Percentiles rank a stretch among this genome's conserved stretches.
These are phyloP conservation scores for Plenodomus biglobosus DNA, from an alignment of 2,329 filamentous ascomycete species.

Conservation along the genomic window DNA sequence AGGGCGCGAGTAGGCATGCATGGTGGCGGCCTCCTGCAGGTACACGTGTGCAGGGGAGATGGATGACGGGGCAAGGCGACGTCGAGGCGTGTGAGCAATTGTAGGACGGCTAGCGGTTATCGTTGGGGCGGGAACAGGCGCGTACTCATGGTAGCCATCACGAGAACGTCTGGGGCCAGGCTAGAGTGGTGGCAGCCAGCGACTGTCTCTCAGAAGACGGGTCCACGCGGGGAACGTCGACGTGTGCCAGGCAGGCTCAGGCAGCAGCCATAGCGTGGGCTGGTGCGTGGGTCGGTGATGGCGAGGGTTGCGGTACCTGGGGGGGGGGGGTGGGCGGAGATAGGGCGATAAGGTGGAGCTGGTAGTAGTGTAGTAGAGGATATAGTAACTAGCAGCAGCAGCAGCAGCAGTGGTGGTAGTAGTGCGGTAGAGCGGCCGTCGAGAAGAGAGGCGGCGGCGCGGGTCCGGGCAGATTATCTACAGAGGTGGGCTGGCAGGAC, in stretches of 20 bases:
- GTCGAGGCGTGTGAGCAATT: slow-evolving; percentile 11
- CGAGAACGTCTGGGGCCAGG: slow-evolving; percentile 36
- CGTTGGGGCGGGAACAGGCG: slow-evolving; percentile 38
- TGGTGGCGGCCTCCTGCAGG: slow-evolving; percentile 47
- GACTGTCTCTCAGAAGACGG: slow-evolving; percentile 32
- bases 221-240: slow-evolving; percentile 26
- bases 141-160: slow-evolving; percentile 43
- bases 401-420: too few relatives aligned
- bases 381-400: too few relatives aligned
- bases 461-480: too few relatives aligned
- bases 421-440: too few relatives aligned
- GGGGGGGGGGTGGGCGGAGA: too few relatives aligned
- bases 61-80: slow-evolving; percentile 12
- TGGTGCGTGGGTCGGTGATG: slow-evolving; percentile 15
- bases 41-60: slow-evolving; percentile 11
- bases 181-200: slow-evolving; percentile 25
- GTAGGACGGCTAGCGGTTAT: slow-evolving; percentile 20
- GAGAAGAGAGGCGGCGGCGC: too few relatives aligned
- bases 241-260: slow-evolving; percentile 29
- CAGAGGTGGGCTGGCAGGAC: too few relatives aligned
- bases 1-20: slow-evolving; percentile 83
- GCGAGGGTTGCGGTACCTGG: slow-evolving; percentile 8
- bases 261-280: slow-evolving; percentile 38
- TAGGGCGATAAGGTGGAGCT: background rate
- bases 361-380: too few relatives aligned